Conservation (phyloP, 1,139 yeast genomes). For the Hansenula lynferdii region DNA sequence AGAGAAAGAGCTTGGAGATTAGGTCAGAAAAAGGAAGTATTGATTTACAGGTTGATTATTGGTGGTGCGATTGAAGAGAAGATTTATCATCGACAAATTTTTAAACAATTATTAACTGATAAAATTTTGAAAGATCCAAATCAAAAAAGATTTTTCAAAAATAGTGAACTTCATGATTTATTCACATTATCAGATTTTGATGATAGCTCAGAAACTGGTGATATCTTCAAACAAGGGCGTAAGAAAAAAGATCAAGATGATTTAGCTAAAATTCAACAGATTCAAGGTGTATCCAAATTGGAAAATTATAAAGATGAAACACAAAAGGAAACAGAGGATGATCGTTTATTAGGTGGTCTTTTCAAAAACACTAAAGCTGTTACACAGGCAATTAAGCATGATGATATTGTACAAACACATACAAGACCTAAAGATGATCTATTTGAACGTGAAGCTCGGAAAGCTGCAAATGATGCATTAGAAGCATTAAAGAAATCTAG, state of each 20-base stretch:
- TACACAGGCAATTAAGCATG: conserved; percentile 76
- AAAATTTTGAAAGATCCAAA: conserved; percentile 94
- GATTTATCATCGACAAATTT: conserved; percentile 93
- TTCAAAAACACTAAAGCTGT: conserved; percentile 64
- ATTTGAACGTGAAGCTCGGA: conserved; percentile 71
- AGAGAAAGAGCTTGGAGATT: conserved; percentile 96
- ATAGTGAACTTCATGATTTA: conserved; percentile 85
- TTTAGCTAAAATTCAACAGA: conserved; percentile 45
- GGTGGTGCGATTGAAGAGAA: conserved; percentile 97
- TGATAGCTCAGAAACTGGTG: conserved; percentile 29
- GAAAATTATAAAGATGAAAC: conserved; percentile 45
- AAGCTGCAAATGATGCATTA: conserved; percentile 76
- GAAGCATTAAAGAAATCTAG: conserved; percentile 68
- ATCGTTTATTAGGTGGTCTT: conserved; percentile 67
- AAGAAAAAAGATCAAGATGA: conserved; percentile 39
- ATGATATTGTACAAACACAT: conserved; percentile 58
- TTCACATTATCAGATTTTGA: conserved; percentile 78
- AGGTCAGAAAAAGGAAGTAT: conserved; percentile 93
- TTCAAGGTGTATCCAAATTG: conserved; percentile 40
- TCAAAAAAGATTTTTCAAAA: conserved; percentile 87
- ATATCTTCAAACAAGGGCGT: conserved; percentile 18
- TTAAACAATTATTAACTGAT: conserved; percentile 90
- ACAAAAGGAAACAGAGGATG: conserved; percentile 41
- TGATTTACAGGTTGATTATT: conserved; percentile 86
- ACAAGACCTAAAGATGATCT: conserved; percentile 48